These are phyloP conservation scores for Claviceps fusiformis DNA, from an alignment of 2,329 filamentous ascomycete species.

Conservation along the genomic window DNA sequence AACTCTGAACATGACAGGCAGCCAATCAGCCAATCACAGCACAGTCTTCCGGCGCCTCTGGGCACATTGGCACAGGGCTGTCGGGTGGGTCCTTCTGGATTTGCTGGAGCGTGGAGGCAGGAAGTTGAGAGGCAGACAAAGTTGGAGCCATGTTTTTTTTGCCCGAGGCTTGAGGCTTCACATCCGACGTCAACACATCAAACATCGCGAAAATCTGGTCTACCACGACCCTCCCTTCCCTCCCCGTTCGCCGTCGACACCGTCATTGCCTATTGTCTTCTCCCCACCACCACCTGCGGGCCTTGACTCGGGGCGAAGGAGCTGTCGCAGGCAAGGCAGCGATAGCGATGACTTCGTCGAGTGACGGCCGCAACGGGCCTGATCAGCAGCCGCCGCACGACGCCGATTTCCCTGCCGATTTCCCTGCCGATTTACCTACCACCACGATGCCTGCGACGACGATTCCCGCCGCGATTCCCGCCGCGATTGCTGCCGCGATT, in stretches of 20 bases:
- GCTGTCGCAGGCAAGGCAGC: conserved; percentile 37
- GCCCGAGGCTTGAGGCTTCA: conserved; percentile 9
- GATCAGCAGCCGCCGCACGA: not conserved
- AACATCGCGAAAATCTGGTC: conserved; percentile 1
- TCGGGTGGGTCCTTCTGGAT: not conserved
- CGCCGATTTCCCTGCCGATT: not conserved
- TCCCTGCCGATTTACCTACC: no score
- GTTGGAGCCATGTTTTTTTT: conserved; percentile 8
- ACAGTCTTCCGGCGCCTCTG: conserved; percentile 6
- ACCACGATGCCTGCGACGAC: no score
- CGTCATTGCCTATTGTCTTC: conserved; percentile 1
- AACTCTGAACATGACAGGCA: not conserved
- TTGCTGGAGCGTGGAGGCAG: not conserved
- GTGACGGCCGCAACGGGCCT: conserved; percentile 24
- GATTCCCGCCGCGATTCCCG: conserved; percentile 1
- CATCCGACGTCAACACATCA: not conserved
- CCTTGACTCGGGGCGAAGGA: conserved; percentile 33
- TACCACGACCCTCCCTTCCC: no score
- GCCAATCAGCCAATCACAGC: conserved; percentile 13
- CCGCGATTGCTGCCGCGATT: not conserved
- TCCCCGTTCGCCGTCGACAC: conserved; percentile 1
- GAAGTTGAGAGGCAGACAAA: not conserved
- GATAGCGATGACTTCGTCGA: conserved; percentile 50
- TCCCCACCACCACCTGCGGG: conserved; percentile 1
- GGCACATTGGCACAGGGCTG: not conserved